Conservation (phyloP, 495 filamentous ascomycete genomes). For the Trichoderma parareesei region DNA sequence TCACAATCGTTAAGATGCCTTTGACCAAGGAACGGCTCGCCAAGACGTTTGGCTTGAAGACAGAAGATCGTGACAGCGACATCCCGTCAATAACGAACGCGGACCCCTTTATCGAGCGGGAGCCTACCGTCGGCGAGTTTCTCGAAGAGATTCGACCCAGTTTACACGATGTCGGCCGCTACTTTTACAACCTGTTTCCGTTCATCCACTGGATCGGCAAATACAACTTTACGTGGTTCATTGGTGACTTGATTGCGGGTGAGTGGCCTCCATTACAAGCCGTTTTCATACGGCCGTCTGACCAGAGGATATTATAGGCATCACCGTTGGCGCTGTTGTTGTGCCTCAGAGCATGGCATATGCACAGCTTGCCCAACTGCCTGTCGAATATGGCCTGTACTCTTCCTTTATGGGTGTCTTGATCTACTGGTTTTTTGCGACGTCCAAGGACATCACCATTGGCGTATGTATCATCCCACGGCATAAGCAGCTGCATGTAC, state of each 20-base stretch:
- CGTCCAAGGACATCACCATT: slow-evolving; percentile 62
- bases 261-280: not conserved
- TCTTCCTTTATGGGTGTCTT: slow-evolving; percentile 60
- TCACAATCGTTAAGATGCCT: not conserved
- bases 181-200: slow-evolving; percentile 30
- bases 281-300: not conserved
- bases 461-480: slow-evolving; percentile 39
- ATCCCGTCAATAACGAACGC: slow-evolving; percentile 4
- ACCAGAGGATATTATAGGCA: slow-evolving; percentile 14
- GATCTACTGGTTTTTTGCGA: slow-evolving; percentile 61
- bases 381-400: slow-evolving; percentile 54
- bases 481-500: not conserved
- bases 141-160: slow-evolving; percentile 48
- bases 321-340: slow-evolving; percentile 38
- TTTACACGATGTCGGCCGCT: slow-evolving; percentile 37
- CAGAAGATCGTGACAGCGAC: not conserved
- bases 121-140: slow-evolving; percentile 65
- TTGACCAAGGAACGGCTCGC: not conserved
- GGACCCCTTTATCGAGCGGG: slow-evolving; percentile 58
- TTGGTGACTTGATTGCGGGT: slow-evolving; percentile 27
- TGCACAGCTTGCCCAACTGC: slow-evolving; percentile 48
- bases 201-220: slow-evolving; percentile 26
- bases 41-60: slow-evolving; percentile 10
- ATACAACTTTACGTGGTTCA: slow-evolving; percentile 28
- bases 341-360: slow-evolving; percentile 62